These are phyloP conservation scores for Boletus semigastroideus DNA, from an alignment of 1,284 basidiomycete species.

Conservation along the genomic window DNA sequence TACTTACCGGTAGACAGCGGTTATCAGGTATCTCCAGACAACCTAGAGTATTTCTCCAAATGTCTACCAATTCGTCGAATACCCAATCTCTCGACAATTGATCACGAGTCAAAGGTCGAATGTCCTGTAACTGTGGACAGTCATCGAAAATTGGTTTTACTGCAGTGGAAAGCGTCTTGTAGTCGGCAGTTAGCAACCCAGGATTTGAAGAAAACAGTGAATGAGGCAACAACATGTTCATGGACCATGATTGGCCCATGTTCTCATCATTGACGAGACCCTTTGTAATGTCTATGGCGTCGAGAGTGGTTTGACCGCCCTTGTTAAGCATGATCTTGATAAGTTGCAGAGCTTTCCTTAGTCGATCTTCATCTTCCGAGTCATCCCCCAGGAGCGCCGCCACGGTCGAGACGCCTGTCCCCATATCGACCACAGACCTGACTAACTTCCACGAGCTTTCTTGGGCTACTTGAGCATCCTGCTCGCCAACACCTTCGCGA, in stretches of 20 bases:
- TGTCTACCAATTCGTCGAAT: constrained; percentile 49
- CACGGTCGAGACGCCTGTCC: constrained; percentile 56
- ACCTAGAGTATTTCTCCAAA: constrained; percentile 55
- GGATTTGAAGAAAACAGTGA: constrained; percentile 57
- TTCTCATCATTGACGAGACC: constrained; percentile 46
- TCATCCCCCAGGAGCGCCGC: constrained; percentile 49
- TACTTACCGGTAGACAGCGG: constrained; percentile 42
- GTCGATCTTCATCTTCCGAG: constrained; percentile 39
- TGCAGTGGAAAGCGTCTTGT: constrained; percentile 42
- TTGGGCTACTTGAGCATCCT: constrained; percentile 32
- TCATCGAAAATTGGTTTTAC: constrained; percentile 54
- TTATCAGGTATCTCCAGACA: constrained; percentile 43
- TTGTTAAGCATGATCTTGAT: constrained; percentile 56
- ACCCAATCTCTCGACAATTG: constrained; percentile 57
- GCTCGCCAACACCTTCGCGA: constrained; percentile 34
- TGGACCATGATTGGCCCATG: constrained; percentile 41
- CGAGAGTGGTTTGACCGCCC: constrained; percentile 47
- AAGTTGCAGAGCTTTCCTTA: constrained; percentile 45
- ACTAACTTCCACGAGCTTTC: constrained; percentile 52
- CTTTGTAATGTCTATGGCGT: constrained; percentile 52
- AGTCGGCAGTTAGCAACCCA: constrained; percentile 60
- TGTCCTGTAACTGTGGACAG: constrained; percentile 49
- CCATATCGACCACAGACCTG: constrained; percentile 55
- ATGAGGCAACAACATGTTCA: constrained; percentile 50
- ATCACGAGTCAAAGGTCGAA: constrained; percentile 52